Percentiles rank a stretch among this genome's conserved stretches.
Evolutionary conservation across 768 basidiomycete species (phyloP).

Genomic region (Suillus plorans): DNA sequence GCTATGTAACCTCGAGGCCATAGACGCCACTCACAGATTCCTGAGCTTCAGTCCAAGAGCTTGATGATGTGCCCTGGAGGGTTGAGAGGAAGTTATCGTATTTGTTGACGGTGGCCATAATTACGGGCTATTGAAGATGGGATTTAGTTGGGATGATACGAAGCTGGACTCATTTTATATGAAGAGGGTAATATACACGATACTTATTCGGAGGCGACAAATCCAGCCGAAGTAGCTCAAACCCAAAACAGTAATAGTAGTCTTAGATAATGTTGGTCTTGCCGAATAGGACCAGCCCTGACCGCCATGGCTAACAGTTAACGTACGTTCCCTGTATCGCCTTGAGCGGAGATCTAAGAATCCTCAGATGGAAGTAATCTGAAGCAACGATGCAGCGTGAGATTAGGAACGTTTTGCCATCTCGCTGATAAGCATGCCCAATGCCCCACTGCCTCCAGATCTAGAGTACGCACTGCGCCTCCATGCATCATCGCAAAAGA

Average conservation of each 20-base stretch:
- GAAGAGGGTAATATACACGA: background rate
- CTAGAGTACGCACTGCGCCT: background rate
- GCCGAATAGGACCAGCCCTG: conserved; percentile 1
- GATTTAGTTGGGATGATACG: background rate
- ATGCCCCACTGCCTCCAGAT: background rate
- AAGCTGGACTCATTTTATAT: conserved; percentile 1
- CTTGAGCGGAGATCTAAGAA: background rate
- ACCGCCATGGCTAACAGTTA: too few relatives aligned
- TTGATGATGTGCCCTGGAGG: conserved; percentile 29
- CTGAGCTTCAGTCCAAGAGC: conserved; percentile 17
- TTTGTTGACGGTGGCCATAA: conserved; percentile 14
- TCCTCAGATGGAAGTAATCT: background rate
- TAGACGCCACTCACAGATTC: conserved; percentile 22
- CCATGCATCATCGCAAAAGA: background rate
- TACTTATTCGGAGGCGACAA: conserved; percentile 5
- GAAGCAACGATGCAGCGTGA: background rate
- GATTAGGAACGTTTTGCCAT: background rate
- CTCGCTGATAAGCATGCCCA: background rate
- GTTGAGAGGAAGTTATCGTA: conserved; percentile 42
- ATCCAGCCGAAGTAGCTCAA: background rate
- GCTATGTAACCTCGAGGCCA: background rate
- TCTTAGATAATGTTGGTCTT: background rate
- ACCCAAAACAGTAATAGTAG: background rate
- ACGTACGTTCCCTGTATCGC: background rate
- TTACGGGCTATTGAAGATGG: background rate